Conservation (phyloP, 768 basidiomycete genomes). For the Mycena floridula region DNA sequence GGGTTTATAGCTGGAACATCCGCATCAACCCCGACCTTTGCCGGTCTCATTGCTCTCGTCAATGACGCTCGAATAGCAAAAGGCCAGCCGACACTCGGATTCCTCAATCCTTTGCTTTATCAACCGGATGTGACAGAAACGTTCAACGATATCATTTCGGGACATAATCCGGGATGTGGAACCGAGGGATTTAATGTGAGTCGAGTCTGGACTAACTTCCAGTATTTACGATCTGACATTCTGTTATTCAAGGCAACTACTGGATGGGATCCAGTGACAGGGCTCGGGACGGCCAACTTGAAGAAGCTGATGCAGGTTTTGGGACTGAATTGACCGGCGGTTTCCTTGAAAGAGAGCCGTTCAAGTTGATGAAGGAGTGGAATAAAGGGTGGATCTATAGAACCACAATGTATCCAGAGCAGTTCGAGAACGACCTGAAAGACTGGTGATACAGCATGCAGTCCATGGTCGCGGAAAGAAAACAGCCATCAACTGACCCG, state of each 20-base stretch:
- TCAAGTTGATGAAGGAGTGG: too few species aligned
- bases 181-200: conserved; percentile 61
- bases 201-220: conserved; percentile 3
- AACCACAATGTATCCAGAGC: too few species aligned
- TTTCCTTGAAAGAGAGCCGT: too few species aligned
- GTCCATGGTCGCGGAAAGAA: too few species aligned
- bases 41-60: conserved; percentile 56
- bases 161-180: conserved; percentile 34
- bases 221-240: neutral
- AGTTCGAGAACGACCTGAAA: too few species aligned
- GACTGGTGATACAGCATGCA: too few species aligned
- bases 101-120: conserved; percentile 63
- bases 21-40: conserved; percentile 57
- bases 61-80: conserved; percentile 53
- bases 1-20: conserved; percentile 55
- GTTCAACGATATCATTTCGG: conserved; percentile 55
- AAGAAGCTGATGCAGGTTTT: conserved; percentile 29
- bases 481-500: too few species aligned
- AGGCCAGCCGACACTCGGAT: conserved; percentile 44
- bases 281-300: conserved; percentile 10
- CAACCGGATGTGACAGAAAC: conserved; percentile 22
- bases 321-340: too few species aligned
- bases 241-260: conserved; percentile 26
- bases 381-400: too few species aligned
- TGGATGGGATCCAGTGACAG: conserved; percentile 47